Conservation (phyloP, 2,329 filamentous ascomycete genomes). For the Alternaria novae-zelandiae region DNA sequence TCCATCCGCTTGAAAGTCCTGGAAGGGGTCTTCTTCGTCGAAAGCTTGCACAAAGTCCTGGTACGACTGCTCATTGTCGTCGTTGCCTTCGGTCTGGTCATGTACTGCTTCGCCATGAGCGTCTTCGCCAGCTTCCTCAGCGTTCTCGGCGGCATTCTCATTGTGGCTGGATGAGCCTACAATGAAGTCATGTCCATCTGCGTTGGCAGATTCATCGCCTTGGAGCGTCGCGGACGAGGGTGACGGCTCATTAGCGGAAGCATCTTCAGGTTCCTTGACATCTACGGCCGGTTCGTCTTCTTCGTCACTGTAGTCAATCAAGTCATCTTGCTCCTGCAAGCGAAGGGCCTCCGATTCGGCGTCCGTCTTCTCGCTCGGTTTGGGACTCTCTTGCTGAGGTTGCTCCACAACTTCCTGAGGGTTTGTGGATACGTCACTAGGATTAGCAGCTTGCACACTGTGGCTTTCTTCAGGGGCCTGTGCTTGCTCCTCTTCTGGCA, state of each 20-base stretch:
- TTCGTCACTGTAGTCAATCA: conserved; percentile 61
- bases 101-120: background rate
- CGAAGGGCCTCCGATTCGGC: conserved; percentile 15
- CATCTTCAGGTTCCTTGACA: conserved; percentile 12
- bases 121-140: conserved; percentile 4
- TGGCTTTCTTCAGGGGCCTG: background rate
- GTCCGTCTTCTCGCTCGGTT: background rate
- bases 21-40: conserved; percentile 16
- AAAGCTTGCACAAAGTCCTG: conserved; percentile 24
- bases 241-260: conserved; percentile 21
- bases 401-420: background rate
- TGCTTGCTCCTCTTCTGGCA: background rate
- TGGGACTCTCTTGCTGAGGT: background rate
- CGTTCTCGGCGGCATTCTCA: background rate
- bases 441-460: background rate
- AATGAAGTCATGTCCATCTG: conserved; percentile 7
- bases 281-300: conserved; percentile 37
- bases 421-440: background rate
- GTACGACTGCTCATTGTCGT: conserved; percentile 20
- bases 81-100: conserved; percentile 18
- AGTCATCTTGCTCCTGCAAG: conserved; percentile 46
- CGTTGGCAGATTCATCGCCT: conserved; percentile 35
- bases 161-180: conserved; percentile 3
- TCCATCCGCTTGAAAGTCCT: conserved; percentile 21
- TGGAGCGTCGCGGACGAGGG: conserved; percentile 44